Evolutionary conservation across 2,329 filamentous ascomycete species (phyloP).

Genomic region (Cladophialophora bantiana): DNA sequence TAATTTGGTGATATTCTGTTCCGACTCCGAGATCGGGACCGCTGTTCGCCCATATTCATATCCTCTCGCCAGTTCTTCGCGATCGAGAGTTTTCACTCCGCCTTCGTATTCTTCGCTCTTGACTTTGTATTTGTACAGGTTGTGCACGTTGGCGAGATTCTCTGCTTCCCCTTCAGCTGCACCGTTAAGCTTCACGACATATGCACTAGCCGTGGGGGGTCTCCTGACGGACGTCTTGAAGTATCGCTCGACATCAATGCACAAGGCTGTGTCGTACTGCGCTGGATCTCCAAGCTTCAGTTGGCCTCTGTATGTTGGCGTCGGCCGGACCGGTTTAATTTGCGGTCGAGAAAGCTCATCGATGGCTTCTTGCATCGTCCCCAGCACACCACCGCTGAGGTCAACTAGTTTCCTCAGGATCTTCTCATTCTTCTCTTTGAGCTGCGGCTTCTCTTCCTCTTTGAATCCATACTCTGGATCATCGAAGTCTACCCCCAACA

Average conservation of each 20-base stretch:
- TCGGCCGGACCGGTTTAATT: constrained; percentile 76
- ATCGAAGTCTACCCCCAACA: constrained; percentile 95
- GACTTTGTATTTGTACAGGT: constrained; percentile 79
- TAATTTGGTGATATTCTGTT: constrained; percentile 86
- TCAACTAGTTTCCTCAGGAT: constrained; percentile 70
- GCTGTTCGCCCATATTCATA: constrained; percentile 93
- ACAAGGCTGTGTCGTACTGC: constrained; percentile 76
- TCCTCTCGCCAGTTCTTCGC: constrained; percentile 86
- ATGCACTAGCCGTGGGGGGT: constrained; percentile 77
- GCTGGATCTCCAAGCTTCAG: constrained; percentile 79
- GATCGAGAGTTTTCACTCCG: constrained; percentile 80
- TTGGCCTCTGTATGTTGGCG: constrained; percentile 78
- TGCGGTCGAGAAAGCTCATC: constrained; percentile 78
- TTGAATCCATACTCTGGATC: constrained; percentile 88
- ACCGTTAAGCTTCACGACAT: constrained; percentile 61
- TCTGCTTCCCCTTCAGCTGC: constrained; percentile 23
- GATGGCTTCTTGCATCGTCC: constrained; percentile 86
- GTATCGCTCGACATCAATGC: constrained; percentile 88
- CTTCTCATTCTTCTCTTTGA: constrained; percentile 78
- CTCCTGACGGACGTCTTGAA: constrained; percentile 81
- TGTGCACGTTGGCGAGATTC: constrained; percentile 64
- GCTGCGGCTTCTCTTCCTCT: constrained; percentile 79
- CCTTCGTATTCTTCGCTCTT: constrained; percentile 76
- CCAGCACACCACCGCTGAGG: constrained; percentile 72
- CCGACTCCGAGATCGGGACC: constrained; percentile 85